Evolutionary conservation across 2,329 filamentous ascomycete species (phyloP), one percentile per base, ranked within the genome.

Genomic region (Botrytis medusae): DNA sequence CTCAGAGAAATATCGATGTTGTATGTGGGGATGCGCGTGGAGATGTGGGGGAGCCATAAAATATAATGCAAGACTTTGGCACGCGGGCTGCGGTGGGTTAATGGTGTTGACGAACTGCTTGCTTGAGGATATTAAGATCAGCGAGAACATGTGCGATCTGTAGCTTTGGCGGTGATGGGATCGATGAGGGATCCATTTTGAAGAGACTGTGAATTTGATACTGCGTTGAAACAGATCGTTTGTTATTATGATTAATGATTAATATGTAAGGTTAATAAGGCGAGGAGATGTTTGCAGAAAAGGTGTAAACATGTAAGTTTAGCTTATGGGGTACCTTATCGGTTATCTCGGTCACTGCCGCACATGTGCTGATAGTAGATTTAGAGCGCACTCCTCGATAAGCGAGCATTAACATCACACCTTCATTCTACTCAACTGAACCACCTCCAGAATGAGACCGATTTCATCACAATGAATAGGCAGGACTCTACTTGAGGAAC

Each of bases 141-240:
- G 71, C 71, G n/a, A 73, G 71, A 48, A 73, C 65, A 18, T 73
- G 71, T 34, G 71, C 71, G 29, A 44, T 46, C 37, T 69, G 65
- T 25, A 73, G 57, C 8, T 69, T 70, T 61, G 71, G 65, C 4
- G 54, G 37, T 10, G 71, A 25, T n/a, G 40, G 29, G 20, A 4
- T 46, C 18, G 42, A 46, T 37, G 61, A 68, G 25, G 61, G 14
- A 16, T 62, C 32, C 71, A 72, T 72, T 22, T 18, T 68, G 46
- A 40, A 8, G 9, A 22, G 40, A 42, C 9, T n/a, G 40, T 54
- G 25, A 10, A 32, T 12, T 29, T 0, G 48, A 68, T 14, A 20
- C 18, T 29, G 48, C 40, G 10, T n/a, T n/a, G 29, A 57, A 16
- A 29, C 2, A 57, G 16, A 42, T 32, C 16, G 29, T 57, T 7